Evolutionary conservation across 257 asterid genomes (phyloP).

Genomic region (Cynanchum wilfordii): DNA sequence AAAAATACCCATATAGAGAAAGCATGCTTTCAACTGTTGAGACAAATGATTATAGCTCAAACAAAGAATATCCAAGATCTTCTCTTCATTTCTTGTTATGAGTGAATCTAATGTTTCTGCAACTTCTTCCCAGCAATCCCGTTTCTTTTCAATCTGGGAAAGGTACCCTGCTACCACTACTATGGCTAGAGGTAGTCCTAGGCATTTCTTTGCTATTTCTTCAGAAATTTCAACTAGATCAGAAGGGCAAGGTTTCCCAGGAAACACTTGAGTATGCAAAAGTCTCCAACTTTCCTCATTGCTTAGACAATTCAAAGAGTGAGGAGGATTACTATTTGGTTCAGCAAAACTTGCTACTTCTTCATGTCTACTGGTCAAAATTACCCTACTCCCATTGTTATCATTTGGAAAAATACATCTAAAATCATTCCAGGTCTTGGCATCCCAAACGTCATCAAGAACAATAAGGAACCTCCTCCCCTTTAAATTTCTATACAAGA

Average conservation of each 20-base stretch:
- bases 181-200: no score
- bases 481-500: no score
- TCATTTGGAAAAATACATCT: not conserved
- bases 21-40: not conserved
- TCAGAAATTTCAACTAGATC: no score
- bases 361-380: not conserved
- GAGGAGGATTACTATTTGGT: no score
- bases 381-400: not conserved
- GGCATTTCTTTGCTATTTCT: no score
- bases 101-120: not conserved
- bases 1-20: not conserved
- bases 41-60: slow-evolving; percentile 1
- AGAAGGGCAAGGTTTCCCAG: no score
- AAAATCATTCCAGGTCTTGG: not conserved
- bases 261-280: no score
- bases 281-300: no score
- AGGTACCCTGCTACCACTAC: no score
- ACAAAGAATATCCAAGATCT: not conserved
- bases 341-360: no score
- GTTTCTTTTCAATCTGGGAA: not conserved
- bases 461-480: no score
- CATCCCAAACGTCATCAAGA: not conserved
- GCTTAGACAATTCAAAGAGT: not conserved
- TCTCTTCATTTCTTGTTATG: not conserved
- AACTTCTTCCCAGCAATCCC: not conserved